Conservation (phyloP, 257 asterid genomes). For the Fraxinus excelsior region DNA sequence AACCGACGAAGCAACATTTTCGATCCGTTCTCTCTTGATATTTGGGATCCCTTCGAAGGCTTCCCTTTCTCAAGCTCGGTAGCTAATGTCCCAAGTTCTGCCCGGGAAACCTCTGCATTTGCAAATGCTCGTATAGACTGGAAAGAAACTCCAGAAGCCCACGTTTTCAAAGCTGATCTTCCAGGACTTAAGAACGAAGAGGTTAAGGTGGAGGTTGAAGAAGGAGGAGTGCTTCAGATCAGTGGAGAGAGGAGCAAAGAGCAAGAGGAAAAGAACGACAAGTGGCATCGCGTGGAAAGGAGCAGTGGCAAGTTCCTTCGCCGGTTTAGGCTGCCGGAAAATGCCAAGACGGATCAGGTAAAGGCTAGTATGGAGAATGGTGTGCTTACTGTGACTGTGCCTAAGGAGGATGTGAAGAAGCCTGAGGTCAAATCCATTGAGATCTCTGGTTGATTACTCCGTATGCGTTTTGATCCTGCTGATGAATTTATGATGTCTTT, state of each 20-base stretch:
- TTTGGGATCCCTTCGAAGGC: constrained; percentile 27
- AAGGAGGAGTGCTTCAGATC: constrained; percentile 22
- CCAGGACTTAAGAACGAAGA: constrained; percentile 27
- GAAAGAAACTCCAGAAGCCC: constrained; percentile 33
- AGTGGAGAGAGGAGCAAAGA: constrained; percentile 41
- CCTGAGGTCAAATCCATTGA: constrained; percentile 27
- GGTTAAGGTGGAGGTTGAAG: constrained; percentile 34
- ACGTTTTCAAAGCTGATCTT: constrained; percentile 28
- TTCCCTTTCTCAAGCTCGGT: constrained; percentile 4
- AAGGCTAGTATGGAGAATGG: constrained; percentile 38
- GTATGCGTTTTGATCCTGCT: too few relatives aligned
- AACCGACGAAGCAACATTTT: constrained; percentile 17
- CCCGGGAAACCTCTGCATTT: constrained; percentile 22
- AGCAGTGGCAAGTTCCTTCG: constrained; percentile 31
- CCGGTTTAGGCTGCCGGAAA: constrained; percentile 35
- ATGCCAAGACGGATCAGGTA: constrained; percentile 24
- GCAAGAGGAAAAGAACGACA: constrained; percentile 40
- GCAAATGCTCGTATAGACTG: constrained; percentile 37
- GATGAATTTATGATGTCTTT: too few relatives aligned
- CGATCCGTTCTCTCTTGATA: constrained; percentile 25
- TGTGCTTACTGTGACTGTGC: constrained; percentile 32
- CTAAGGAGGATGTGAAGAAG: constrained; percentile 32
- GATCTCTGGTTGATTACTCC: constrained; percentile 19
- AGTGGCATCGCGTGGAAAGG: constrained; percentile 41
- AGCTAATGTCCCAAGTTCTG: constrained; percentile 9